Evolutionary conservation across 1,139 yeast genomes (phyloP), one percentile per base, ranked within the genome.

Genomic region (Blastobotrys petasosporus): DNA sequence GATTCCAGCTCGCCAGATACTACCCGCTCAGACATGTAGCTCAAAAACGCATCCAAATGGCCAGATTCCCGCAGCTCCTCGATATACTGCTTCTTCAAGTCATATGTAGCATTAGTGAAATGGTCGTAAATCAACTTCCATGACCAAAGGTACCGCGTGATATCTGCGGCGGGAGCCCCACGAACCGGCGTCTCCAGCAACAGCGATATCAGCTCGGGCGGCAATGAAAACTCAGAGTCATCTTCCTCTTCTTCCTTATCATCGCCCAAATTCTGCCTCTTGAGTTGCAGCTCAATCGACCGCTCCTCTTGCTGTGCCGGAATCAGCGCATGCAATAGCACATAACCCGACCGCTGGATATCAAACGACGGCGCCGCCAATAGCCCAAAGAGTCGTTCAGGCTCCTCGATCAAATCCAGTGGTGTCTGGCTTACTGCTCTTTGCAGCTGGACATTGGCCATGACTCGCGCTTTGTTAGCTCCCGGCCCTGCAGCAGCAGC

Each of bases 61-160:
- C 73, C 73, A 3, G 67, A 65, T 2, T 72, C 71, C 48, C 72
- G 73, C 46, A 87, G 63, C 53, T 82, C 82, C 25, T 69, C 68
- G 34, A 83, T 73, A 56, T 83, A 84, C 40, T 74, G 71, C 40
- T 76, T 74, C 48, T 90, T 72, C 54, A 86, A 71, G 37, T 78
- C 76, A 54, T 78, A 60, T 6, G 94, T 79, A 5, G 85, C 76
- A 49, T 80, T 79, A 46, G 76, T 74, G 59, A 88, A 85, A 60
- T 80, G 80, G 29, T 68, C 69, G 53, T 85, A 73, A 0, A 85
- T 63, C 47, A 86, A 65, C 47, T 68, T 67, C 95, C 96, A 88
- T 38, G 80, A 69, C 80, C 87, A 80, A 39, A 85, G 58, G 58
- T 77, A 85, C 17, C 58, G 30, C 30, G 50, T 28, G 35, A 66